Percentiles rank a stretch among this genome's conserved stretches.
Conservation (phyloP, 805 yeast species). For the Dipodascopsis tothii region DNA sequence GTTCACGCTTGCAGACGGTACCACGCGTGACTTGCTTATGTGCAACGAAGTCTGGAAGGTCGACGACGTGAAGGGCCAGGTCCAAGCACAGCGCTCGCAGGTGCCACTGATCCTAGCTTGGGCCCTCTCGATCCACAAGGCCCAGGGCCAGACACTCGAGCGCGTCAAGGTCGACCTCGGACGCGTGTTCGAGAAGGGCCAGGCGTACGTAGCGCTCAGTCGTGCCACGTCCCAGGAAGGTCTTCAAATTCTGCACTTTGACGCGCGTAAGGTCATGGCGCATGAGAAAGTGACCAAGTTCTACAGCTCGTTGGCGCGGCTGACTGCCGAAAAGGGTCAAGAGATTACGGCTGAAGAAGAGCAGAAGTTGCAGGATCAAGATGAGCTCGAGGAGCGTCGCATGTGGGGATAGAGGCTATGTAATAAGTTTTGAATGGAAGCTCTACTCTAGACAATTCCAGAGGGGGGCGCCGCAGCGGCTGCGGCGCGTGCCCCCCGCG, state of each 20-base stretch:
- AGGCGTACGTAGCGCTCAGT: conserved; percentile 90
- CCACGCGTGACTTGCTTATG: conserved; percentile 65
- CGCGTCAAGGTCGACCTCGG: conserved; percentile 69
- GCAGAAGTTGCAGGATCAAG: too few relatives aligned
- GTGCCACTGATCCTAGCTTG: conserved; percentile 88
- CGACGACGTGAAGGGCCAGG: conserved; percentile 63
- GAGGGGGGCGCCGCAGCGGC: too few relatives aligned
- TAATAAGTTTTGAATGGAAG: too few relatives aligned
- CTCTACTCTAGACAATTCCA: too few relatives aligned
- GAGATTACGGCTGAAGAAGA: background rate
- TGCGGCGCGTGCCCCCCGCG: too few relatives aligned
- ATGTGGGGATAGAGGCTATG: too few relatives aligned
- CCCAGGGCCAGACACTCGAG: conserved; percentile 86
- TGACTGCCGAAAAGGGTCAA: background rate
- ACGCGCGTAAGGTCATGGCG: conserved; percentile 54
- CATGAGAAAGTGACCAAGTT: conserved; percentile 65
- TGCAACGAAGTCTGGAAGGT: conserved; percentile 76
- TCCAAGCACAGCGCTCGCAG: conserved; percentile 67
- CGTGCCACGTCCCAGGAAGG: conserved; percentile 82
- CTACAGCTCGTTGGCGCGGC: conserved; percentile 35
- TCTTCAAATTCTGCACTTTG: conserved; percentile 70
- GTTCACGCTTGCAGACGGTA: conserved; percentile 63
- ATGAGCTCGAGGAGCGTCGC: too few relatives aligned
- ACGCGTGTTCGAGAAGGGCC: conserved; percentile 80
- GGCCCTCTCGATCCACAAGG: conserved; percentile 92